Base-by-base conservation (phyloP, 768 basidiomycete species). In the Boletus subparvulus region DNA sequence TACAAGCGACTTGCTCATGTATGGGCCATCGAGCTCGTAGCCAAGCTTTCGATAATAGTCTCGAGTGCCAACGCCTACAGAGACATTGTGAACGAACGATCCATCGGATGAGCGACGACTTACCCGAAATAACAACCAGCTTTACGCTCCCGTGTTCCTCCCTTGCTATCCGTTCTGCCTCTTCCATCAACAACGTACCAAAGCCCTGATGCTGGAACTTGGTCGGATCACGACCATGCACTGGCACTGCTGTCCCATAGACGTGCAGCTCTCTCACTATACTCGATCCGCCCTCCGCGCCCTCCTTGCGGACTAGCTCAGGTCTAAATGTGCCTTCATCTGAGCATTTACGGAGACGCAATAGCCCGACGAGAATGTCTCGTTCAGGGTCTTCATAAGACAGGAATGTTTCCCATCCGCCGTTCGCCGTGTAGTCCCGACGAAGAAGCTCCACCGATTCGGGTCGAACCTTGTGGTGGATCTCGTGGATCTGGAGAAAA, bases 351-450 rank as follows among this genome's bases (percentile, higher is more conserved):
- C 97, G 80, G 65, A 99, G 76, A 33, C 97, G 84, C 39, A 99
- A 79, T 30, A 99, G 75, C 21, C 97, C 97, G 58, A 99, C 86
- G 44, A 99, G 85, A 71, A 99, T 98, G 66, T 99, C 97, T 52
- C 84, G 85, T 73, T 94, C 94, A 7, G 97, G 96, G 71, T 99
- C 97, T 75, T 99, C 97, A 69, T 98, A 99, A 30, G 95, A 96
- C 6, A 99, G 76, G 83, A 99, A 99, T 2, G 97, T 98, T 76
- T 99, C 97, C 97, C 97, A 99, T 45, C 97, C 95, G 7, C 95
- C 96, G 68, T 98, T 99, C 32, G 97, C 97, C 4, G 90, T 78
- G 72, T 99, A 99, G 70, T 99, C 97, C 40, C 97, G 82, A 55
- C 97, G 84, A 35, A 99, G 85, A 5, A 99, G 86, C 73, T 99